Evolutionary conservation across 1,284 basidiomycete species (phyloP).

Genomic region (Neonothopanus nambi): DNA sequence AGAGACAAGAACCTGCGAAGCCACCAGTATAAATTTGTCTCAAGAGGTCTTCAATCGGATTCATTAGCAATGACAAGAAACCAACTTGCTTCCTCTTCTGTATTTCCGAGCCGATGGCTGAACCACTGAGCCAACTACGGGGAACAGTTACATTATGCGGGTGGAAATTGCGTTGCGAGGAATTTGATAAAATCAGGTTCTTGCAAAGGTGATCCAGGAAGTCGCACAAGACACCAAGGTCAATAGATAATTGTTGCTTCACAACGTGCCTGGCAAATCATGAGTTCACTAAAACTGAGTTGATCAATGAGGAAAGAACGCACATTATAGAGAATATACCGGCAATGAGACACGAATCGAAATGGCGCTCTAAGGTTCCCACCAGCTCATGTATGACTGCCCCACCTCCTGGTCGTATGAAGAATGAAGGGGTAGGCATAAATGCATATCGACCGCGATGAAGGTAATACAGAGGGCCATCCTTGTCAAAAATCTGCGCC

Average conservation of each 20-base stretch:
- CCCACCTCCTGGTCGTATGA: not conserved
- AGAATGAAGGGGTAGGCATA: not conserved
- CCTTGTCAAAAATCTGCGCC: conserved; percentile 9
- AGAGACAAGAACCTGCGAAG: conserved; percentile 12
- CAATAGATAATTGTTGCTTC: conserved; percentile 3
- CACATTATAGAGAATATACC: conserved; percentile 9
- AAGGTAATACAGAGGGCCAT: not conserved
- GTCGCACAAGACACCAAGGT: conserved; percentile 14
- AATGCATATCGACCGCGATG: conserved; percentile 3
- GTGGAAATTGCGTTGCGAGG: not conserved
- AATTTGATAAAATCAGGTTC: conserved; percentile 5
- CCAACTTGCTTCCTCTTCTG: not conserved
- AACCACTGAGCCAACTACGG: conserved; percentile 10
- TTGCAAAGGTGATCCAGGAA: conserved; percentile 9
- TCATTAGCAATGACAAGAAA: not conserved
- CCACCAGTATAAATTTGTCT: conserved; percentile 10
- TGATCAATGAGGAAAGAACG: not conserved
- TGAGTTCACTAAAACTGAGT: not conserved
- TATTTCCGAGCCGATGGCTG: not conserved
- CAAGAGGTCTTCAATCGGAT: conserved; percentile 7
- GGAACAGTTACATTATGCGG: conserved; percentile 13
- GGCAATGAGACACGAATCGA: not conserved
- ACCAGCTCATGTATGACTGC: conserved; percentile 5
- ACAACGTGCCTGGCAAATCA: conserved; percentile 10
- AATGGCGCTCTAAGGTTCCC: not conserved